Conservation (phyloP, 257 asterid species). For the Lycium barbarum region DNA sequence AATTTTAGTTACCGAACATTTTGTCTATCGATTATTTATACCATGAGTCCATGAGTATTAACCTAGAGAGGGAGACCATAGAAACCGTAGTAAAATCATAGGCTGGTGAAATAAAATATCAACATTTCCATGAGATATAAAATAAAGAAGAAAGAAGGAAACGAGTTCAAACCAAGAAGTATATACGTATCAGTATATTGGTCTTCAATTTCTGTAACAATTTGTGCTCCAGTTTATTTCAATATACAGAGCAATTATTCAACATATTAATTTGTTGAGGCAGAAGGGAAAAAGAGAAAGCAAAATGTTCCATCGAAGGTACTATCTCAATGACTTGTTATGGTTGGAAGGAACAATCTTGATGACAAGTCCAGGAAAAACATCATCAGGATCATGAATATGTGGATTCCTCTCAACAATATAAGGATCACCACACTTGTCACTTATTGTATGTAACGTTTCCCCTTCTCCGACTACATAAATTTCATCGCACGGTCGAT, state of each 20-base stretch:
- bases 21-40: no score
- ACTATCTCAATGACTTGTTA: conserved; percentile 18
- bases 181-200: not conserved
- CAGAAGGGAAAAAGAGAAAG: not conserved
- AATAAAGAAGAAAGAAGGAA: not conserved
- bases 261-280: not conserved
- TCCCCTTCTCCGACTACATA: conserved; percentile 74
- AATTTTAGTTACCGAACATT: not conserved
- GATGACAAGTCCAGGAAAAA: conserved; percentile 74
- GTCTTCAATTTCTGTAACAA: not conserved
- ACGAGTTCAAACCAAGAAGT: not conserved
- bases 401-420: conserved; percentile 80
- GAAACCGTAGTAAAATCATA: not conserved
- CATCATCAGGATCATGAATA: conserved; percentile 80
- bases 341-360: conserved; percentile 44
- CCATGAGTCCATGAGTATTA: not conserved
- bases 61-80: not conserved
- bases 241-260: not conserved
- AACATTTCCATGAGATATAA: not conserved
- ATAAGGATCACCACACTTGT: conserved; percentile 70
- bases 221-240: conserved; percentile 7
- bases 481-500: conserved; percentile 60
- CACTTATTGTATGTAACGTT: conserved; percentile 68
- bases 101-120: not conserved
- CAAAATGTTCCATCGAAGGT: not conserved